phyloP scores from a whole-genome alignment of 371 early-diverging fungal genomes.

The Actinomortierella ambigua region DNA sequence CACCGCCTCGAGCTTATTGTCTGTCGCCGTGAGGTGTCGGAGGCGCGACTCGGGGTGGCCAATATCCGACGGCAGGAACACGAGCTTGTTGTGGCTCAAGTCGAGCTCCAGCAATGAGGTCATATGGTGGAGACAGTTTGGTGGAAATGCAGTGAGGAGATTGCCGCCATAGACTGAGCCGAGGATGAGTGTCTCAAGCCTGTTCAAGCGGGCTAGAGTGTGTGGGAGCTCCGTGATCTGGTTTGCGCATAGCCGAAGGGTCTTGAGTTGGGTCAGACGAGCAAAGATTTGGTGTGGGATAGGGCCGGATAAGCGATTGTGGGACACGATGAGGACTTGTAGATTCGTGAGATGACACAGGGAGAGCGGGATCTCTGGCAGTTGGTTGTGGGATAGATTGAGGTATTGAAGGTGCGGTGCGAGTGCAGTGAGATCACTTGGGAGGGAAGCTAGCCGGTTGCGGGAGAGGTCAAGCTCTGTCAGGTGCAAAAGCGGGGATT shows the following conservation, averaged over 20 bases:
- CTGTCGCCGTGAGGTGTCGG: slow-evolving; percentile 45
- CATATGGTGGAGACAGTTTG: slow-evolving; percentile 53
- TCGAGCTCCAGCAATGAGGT: slow-evolving; percentile 54
- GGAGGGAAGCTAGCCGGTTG: slow-evolving; percentile 53
- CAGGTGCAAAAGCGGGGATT: slow-evolving; percentile 47
- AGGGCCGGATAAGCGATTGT: slow-evolving; percentile 51
- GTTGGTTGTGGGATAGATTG: slow-evolving; percentile 61
- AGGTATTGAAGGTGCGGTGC: slow-evolving; percentile 53
- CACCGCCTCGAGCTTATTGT: slow-evolving; percentile 62
- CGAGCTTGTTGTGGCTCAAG: slow-evolving; percentile 59
- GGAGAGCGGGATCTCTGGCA: slow-evolving; percentile 56
- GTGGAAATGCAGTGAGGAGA: slow-evolving; percentile 51
- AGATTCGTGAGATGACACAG: slow-evolving; percentile 52
- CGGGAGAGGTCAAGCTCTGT: slow-evolving; percentile 65
- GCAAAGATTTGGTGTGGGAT: slow-evolving; percentile 54
- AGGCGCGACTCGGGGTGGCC: slow-evolving; percentile 48
- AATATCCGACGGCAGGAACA: slow-evolving; percentile 52
- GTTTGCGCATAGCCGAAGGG: slow-evolving; percentile 59
- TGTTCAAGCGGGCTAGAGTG: slow-evolving; percentile 39
- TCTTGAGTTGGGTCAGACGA: slow-evolving; percentile 51
- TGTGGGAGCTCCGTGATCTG: slow-evolving; percentile 52
- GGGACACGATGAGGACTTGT: slow-evolving; percentile 58
- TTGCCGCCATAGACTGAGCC: slow-evolving; percentile 70
- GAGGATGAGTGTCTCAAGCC: slow-evolving; percentile 59
- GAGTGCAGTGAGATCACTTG: slow-evolving; percentile 47